These are phyloP conservation scores for Pyrenophora teres DNA, from an alignment of 2,329 filamentous ascomycete genomes.

Conservation along the genomic window DNA sequence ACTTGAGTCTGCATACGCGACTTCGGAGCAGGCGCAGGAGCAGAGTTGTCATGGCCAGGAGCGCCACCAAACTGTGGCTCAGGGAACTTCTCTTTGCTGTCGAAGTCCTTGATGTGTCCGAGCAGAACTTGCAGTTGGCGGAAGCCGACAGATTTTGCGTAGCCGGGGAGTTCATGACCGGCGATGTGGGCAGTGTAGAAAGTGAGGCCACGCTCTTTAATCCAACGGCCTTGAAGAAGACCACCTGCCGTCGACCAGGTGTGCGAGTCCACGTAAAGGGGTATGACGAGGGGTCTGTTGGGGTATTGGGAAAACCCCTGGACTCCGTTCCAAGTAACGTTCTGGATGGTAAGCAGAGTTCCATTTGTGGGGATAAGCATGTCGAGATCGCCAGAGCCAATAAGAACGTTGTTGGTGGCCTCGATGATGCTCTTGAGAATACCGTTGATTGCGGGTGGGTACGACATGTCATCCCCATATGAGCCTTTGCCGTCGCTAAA, in stretches of 20 bases:
- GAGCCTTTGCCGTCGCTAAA: constrained; percentile 44
- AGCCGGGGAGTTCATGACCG: constrained; percentile 52
- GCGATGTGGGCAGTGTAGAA: constrained; percentile 52
- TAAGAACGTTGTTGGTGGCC: constrained; percentile 57
- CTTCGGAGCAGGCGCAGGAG: too few relatives aligned
- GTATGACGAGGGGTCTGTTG: constrained; percentile 49
- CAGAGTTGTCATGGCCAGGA: too few relatives aligned
- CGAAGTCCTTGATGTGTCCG: constrained; percentile 46
- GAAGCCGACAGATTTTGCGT: constrained; percentile 51
- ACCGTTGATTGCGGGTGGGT: constrained; percentile 47
- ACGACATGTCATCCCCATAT: constrained; percentile 39
- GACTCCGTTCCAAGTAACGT: constrained; percentile 59
- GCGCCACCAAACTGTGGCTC: too few relatives aligned
- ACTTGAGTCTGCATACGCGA: too few relatives aligned
- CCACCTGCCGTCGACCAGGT: constrained; percentile 47
- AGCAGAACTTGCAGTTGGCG: constrained; percentile 51
- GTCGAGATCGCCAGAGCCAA: constrained; percentile 56
- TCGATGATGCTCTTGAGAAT: constrained; percentile 58
- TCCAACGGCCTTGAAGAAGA: constrained; percentile 50
- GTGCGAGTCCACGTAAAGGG: constrained; percentile 52
- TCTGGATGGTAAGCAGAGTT: constrained; percentile 58
- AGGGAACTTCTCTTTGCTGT: constrained; percentile 37
- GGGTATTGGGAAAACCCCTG: constrained; percentile 55
- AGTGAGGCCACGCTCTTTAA: constrained; percentile 51
- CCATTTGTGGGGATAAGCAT: constrained; percentile 57